Conservation (phyloP, 768 basidiomycete genomes). For the Leccinum sublutescens region DNA sequence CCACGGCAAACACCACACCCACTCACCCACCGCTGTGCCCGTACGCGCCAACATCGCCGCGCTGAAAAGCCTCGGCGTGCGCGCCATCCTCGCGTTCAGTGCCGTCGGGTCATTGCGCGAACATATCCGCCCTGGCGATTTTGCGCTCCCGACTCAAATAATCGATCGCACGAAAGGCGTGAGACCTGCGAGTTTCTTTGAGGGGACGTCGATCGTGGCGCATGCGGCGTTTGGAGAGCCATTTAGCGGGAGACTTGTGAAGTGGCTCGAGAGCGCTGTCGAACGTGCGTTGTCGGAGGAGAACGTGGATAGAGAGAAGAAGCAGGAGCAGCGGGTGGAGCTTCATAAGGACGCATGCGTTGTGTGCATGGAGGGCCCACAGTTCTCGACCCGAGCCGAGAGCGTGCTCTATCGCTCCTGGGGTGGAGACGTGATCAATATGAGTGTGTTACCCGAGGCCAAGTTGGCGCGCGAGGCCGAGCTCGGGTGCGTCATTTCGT, state of each 20-base stretch:
- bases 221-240: slow-evolving; percentile 96
- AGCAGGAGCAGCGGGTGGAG: slow-evolving; percentile 50
- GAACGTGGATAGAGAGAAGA: slow-evolving; percentile 30
- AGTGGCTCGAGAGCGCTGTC: slow-evolving; percentile 67
- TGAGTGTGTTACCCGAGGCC: slow-evolving; percentile 96
- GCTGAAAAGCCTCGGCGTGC: slow-evolving; percentile 87
- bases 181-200: slow-evolving; percentile 86
- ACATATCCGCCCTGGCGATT: slow-evolving; percentile 88
- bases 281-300: slow-evolving; percentile 50
- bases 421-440: slow-evolving; percentile 95
- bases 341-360: slow-evolving; percentile 83
- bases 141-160: slow-evolving; percentile 85
- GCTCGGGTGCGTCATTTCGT: slow-evolving; percentile 54
- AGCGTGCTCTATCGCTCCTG: slow-evolving; percentile 89
- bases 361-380: slow-evolving; percentile 96
- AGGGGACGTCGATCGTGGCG: slow-evolving; percentile 77
- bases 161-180: slow-evolving; percentile 97
- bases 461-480: slow-evolving; percentile 96
- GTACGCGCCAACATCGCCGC: slow-evolving; percentile 93
- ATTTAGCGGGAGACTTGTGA: slow-evolving; percentile 63
- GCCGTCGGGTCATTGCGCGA: slow-evolving; percentile 95
- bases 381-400: slow-evolving; percentile 98
- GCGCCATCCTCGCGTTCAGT: slow-evolving; percentile 88
- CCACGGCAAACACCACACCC: slow-evolving; percentile 79
- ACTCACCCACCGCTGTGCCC: slow-evolving; percentile 80